Evolutionary conservation across 257 asterid species (phyloP).

Genomic region (Ajuga chamaepitys): DNA sequence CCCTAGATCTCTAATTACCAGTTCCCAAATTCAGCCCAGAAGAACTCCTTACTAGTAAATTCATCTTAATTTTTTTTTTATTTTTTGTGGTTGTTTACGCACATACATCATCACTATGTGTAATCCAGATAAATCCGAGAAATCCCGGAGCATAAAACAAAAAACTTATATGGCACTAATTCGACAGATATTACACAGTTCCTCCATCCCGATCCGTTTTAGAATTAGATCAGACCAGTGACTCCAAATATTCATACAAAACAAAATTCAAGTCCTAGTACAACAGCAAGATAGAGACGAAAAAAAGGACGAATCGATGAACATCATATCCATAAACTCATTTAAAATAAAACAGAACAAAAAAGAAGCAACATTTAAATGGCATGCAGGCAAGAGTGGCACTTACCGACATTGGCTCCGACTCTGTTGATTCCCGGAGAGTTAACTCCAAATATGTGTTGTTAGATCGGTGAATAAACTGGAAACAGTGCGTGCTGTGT

Average conservation of each 20-base stretch:
- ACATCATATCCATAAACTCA: neutral
- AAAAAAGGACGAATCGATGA: neutral
- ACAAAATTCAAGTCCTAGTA: neutral
- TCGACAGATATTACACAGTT: neutral
- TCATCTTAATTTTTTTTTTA: neutral
- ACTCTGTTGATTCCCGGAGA: slow-evolving; percentile 15
- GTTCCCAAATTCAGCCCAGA: neutral
- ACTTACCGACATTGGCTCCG: slow-evolving; percentile 36
- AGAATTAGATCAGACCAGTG: slow-evolving; percentile 1
- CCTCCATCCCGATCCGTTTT: slow-evolving; percentile 2
- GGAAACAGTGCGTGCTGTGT: neutral
- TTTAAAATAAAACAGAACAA: neutral
- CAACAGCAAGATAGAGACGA: neutral
- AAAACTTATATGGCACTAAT: neutral
- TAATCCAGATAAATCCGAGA: neutral
- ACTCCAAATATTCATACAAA: neutral
- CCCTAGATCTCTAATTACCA: slow-evolving; percentile 1
- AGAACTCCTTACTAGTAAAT: neutral
- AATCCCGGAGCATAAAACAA: neutral
- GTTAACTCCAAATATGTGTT: neutral
- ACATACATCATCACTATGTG: neutral
- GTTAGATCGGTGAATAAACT: slow-evolving; percentile 13
- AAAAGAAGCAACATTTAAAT: neutral
- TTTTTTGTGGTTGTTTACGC: too few relatives aligned
- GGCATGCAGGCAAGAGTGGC: slow-evolving; percentile 2